Conservation (phyloP, 495 filamentous ascomycete species). For the Penicillium odoratum region DNA sequence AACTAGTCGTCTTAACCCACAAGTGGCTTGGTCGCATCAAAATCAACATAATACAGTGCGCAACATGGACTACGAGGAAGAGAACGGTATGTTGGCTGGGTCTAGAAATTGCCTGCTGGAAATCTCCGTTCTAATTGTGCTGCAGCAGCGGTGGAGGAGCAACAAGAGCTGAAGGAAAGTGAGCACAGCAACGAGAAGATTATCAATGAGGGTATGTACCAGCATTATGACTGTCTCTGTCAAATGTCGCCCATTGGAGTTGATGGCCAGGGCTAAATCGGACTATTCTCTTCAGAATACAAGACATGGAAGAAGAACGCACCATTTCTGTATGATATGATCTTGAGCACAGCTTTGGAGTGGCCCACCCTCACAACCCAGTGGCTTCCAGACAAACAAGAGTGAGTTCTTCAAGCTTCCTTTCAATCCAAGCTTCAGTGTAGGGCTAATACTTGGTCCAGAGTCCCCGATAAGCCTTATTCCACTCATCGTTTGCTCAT, state of each 20-base stretch:
- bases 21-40: conserved; percentile 3
- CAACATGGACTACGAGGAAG: conserved; percentile 46
- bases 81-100: conserved; percentile 20
- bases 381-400: conserved; percentile 96
- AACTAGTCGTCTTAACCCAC: background rate
- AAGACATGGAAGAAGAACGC: conserved; percentile 99
- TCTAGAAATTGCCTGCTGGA: conserved; percentile 5
- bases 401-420: conserved; percentile 45
- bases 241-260: background rate
- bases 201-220: conserved; percentile 79
- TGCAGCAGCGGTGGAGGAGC: conserved; percentile 44
- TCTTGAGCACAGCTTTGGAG: conserved; percentile 89
- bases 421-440: background rate
- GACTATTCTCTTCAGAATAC: conserved; percentile 65
- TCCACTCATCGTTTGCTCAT: conserved; percentile 88
- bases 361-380: conserved; percentile 98
- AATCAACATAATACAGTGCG: background rate
- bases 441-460: conserved; percentile 27
- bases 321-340: conserved; percentile 96
- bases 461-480: conserved; percentile 78
- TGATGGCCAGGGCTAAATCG: background rate
- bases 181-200: conserved; percentile 78
- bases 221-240: background rate
- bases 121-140: conserved; percentile 20
- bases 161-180: conserved; percentile 61